A percentile compares a stretch with the other conserved stretches of the same genome.
These are phyloP conservation scores for Pythium monospermum DNA, from an alignment of 352 stramenopile species.

Conservation along the genomic window DNA sequence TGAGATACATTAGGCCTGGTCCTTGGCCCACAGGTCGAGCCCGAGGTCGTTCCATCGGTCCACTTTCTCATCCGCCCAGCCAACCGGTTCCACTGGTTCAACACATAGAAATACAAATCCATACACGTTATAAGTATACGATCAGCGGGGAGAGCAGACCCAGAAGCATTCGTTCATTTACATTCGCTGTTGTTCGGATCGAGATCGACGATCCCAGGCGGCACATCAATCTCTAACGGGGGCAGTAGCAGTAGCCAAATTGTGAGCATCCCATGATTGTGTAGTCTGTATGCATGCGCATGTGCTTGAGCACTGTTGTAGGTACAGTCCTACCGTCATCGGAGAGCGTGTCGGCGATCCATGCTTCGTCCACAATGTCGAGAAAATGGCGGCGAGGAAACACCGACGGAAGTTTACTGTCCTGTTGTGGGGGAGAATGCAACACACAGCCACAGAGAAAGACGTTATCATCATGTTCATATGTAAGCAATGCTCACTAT, in stretches of 20 bases:
- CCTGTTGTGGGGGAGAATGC: conserved; percentile 23
- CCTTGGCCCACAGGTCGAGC: conserved; percentile 53
- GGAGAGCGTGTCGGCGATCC: conserved; percentile 74
- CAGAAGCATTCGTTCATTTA: conserved; percentile 16
- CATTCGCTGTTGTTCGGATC: conserved; percentile 54
- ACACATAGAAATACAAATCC: conserved; percentile 1
- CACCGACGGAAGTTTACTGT: conserved; percentile 64
- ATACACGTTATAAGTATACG: no score
- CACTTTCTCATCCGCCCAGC: conserved; percentile 52
- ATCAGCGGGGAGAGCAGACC: no score
- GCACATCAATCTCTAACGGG: conserved; percentile 64
- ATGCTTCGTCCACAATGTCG: conserved; percentile 79
- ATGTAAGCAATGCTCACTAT: no score
- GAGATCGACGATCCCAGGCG: conserved; percentile 38
- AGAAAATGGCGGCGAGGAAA: conserved; percentile 69
- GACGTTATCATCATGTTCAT: neutral
- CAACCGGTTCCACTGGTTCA: conserved; percentile 38
- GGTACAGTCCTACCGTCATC: conserved; percentile 62
- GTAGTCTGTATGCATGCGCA: neutral
- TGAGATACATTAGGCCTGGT: conserved; percentile 16
- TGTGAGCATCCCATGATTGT: neutral
- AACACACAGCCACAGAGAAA: neutral
- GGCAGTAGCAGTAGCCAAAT: no score
- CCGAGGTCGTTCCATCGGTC: conserved; percentile 80
- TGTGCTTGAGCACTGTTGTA: neutral